Percentiles rank a stretch among this genome's conserved stretches.
These are phyloP conservation scores for Tetrapisispora iriomotensis DNA, from an alignment of 805 yeast genomes.

Conservation along the genomic window DNA sequence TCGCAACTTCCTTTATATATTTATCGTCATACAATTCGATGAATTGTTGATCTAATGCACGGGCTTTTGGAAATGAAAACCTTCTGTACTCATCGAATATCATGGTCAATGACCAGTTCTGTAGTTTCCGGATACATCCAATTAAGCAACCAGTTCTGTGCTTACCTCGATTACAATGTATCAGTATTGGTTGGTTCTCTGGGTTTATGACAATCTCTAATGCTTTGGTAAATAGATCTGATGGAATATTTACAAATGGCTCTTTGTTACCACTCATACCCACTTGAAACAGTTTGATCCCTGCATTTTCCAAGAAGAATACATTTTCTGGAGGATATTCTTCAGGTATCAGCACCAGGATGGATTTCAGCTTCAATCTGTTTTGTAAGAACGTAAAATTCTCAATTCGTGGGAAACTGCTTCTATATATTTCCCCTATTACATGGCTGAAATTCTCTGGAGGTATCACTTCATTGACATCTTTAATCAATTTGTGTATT, in stretches of 20 bases:
- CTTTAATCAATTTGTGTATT: not conserved
- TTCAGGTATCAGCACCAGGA: constrained; percentile 82
- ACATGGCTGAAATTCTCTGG: constrained; percentile 93
- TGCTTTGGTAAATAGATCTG: constrained; percentile 66
- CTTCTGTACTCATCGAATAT: constrained; percentile 92
- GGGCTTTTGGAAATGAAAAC: constrained; percentile 89
- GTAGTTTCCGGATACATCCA: constrained; percentile 82
- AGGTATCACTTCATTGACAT: constrained; percentile 31
- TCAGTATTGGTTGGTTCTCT: constrained; percentile 78
- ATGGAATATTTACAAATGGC: constrained; percentile 73
- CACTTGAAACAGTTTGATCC: constrained; percentile 68
- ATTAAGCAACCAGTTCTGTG: constrained; percentile 95
- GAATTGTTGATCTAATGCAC: constrained; percentile 93
- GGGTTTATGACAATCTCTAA: constrained; percentile 75
- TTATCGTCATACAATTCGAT: constrained; percentile 77
- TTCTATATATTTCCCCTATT: constrained; percentile 65
- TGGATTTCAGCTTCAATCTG: constrained; percentile 52
- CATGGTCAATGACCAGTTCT: constrained; percentile 87
- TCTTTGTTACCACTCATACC: constrained; percentile 95
- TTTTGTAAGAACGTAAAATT: constrained; percentile 62
- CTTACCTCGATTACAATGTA: constrained; percentile 94
- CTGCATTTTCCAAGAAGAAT: constrained; percentile 50
- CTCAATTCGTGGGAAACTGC: constrained; percentile 81
- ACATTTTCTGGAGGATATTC: constrained; percentile 74
- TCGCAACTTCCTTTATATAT: constrained; percentile 49